Evolutionary conservation across 2,329 filamentous ascomycete species (phyloP).

Genomic region (Colletotrichum tropicale): DNA sequence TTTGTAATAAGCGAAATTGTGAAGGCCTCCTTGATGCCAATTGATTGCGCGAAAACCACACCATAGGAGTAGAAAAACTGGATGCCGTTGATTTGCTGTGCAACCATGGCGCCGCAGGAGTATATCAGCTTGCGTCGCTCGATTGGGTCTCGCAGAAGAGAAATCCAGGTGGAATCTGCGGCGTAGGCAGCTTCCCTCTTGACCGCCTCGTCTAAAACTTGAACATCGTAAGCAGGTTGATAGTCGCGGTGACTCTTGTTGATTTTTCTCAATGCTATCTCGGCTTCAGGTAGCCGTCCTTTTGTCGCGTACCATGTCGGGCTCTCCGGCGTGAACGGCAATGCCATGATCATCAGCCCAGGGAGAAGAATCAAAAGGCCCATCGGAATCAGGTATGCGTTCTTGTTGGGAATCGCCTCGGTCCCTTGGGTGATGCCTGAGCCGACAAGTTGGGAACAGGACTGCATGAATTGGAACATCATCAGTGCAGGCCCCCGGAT

Average conservation of each 20-base stretch:
- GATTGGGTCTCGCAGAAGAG: constrained; percentile 41
- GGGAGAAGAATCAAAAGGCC: constrained; percentile 25
- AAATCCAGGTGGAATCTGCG: constrained; percentile 38
- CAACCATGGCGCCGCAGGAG: constrained; percentile 42
- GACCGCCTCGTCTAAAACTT: constrained; percentile 9
- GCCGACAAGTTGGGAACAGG: constrained; percentile 32
- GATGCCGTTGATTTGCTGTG: constrained; percentile 49
- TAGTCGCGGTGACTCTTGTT: constrained; percentile 1
- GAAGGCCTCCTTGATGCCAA: constrained; percentile 41
- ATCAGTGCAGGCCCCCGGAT: constrained; percentile 32
- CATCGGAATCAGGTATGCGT: constrained; percentile 31
- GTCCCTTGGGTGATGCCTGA: constrained; percentile 27
- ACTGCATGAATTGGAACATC: constrained; percentile 37
- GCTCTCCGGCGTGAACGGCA: constrained; percentile 29
- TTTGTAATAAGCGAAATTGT: constrained; percentile 41
- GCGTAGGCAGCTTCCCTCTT: constrained; percentile 26
- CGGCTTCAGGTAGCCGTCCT: constrained; percentile 29
- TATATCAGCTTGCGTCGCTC: constrained; percentile 48
- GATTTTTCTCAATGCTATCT: constrained; percentile 21
- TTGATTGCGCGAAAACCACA: constrained; percentile 41
- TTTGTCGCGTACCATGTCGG: constrained; percentile 36
- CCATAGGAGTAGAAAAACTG: constrained; percentile 47
- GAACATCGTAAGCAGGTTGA: neutral
- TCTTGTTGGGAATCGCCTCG: constrained; percentile 20
- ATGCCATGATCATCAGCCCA: constrained; percentile 23